These are phyloP conservation scores for Polytrichum commune DNA, from an alignment of 225 moss, liverwort and hornwort genomes.

Conservation along the genomic window DNA sequence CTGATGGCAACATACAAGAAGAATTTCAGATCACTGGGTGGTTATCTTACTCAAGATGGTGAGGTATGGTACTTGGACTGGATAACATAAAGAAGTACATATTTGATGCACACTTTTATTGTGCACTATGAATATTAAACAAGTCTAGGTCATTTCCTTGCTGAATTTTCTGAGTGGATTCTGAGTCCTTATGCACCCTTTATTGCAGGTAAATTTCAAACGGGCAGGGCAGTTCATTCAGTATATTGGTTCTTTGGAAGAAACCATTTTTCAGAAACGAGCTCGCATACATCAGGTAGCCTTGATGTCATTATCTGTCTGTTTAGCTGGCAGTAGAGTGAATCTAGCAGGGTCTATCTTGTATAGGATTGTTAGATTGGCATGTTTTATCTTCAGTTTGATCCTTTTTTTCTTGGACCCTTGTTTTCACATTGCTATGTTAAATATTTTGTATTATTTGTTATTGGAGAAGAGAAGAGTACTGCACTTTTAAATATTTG, in stretches of 20 bases:
- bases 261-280: conserved; percentile 93
- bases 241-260: conserved; percentile 78
- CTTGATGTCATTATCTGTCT: background rate
- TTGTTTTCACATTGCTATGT: too few species aligned
- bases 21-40: conserved; percentile 80
- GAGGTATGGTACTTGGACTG: conserved; percentile 51
- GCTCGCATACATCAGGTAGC: conserved; percentile 93
- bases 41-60: conserved; percentile 89
- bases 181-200: background rate
- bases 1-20: conserved; percentile 89
- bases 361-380: conserved; percentile 11
- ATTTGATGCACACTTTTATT: conserved; percentile 3
- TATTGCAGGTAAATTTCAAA: conserved; percentile 68
- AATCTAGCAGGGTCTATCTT: background rate
- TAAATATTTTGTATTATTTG: too few species aligned
- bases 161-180: background rate
- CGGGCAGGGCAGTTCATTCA: conserved; percentile 87
- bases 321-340: background rate
- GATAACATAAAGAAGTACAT: background rate
- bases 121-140: background rate
- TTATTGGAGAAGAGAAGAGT: too few species aligned
- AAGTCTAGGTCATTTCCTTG: background rate
- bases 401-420: too few species aligned
- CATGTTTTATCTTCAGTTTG: too few species aligned
- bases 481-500: too few species aligned